A percentile compares a stretch with the other conserved stretches of the same genome.
Evolutionary conservation across 805 yeast genomes (phyloP).

Genomic region (Cyberlindnera bimundalis): DNA sequence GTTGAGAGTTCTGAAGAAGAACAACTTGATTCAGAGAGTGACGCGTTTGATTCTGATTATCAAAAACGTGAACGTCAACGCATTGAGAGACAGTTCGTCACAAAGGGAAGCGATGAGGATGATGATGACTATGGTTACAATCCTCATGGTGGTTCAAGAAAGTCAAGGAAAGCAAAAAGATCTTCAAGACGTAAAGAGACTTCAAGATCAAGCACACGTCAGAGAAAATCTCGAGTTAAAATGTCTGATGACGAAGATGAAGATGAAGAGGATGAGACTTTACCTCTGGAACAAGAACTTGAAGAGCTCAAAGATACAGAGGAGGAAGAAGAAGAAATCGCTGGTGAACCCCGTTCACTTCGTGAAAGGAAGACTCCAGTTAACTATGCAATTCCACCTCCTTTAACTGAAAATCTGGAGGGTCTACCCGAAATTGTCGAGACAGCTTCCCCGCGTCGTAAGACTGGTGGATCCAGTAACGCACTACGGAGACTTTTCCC

Average conservation of each 20-base stretch:
- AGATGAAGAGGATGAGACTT: constrained; percentile 18
- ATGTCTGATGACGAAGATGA: constrained; percentile 12
- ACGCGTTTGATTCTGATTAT: constrained; percentile 1
- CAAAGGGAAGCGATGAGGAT: constrained; percentile 4
- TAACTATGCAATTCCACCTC: constrained; percentile 83
- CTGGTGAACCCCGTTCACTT: constrained; percentile 43
- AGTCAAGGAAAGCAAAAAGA: background rate
- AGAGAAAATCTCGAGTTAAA: background rate
- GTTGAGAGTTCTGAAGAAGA: constrained; percentile 6
- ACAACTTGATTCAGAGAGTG: background rate
- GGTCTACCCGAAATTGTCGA: constrained; percentile 15
- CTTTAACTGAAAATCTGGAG: constrained; percentile 43
- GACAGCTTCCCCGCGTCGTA: constrained; percentile 33
- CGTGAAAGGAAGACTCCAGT: constrained; percentile 71
- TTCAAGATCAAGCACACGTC: constrained; percentile 3
- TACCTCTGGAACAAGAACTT: constrained; percentile 56
- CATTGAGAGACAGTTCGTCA: constrained; percentile 3
- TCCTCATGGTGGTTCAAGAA: constrained; percentile 2
- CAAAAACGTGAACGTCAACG: constrained; percentile 2
- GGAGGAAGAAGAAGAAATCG: constrained; percentile 20
- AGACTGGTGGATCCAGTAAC: constrained; percentile 23
- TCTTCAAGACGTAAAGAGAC: background rate
- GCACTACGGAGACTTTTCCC: constrained; percentile 72
- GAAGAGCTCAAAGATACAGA: constrained; percentile 38
- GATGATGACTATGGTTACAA: constrained; percentile 2